Conservation (phyloP, 192 early-diverging fungal genomes). For the Coemansia sp. region DNA sequence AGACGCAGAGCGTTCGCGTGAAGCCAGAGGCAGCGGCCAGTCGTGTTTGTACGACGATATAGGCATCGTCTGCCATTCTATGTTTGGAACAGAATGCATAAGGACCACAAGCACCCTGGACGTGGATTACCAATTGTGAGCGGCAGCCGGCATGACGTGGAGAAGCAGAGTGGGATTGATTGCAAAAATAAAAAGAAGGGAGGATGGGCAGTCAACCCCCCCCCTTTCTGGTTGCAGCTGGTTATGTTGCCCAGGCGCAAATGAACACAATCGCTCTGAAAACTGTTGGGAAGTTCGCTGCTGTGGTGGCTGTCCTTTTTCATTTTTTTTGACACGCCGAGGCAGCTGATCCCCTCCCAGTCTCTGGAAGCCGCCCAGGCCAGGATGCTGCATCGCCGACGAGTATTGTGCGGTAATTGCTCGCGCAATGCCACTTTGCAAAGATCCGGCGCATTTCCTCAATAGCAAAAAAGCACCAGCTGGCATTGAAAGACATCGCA, state of each 20-base stretch:
- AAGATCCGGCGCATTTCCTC: background rate
- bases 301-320: background rate
- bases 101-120: conserved; percentile 7
- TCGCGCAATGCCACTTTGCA: background rate
- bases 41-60: conserved; percentile 6
- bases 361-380: background rate
- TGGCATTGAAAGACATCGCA: background rate
- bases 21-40: background rate
- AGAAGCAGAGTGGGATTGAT: conserved; percentile 1
- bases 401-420: background rate
- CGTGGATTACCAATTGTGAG: conserved; percentile 15
- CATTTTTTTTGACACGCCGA: conserved; percentile 11
- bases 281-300: background rate
- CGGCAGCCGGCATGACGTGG: background rate
- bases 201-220: background rate
- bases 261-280: background rate
- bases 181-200: conserved; percentile 1
- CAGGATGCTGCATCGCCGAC: background rate
- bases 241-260: background rate
- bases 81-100: conserved; percentile 25
- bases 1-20: background rate
- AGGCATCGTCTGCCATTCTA: conserved; percentile 16
- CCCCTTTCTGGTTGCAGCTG: conserved; percentile 1
- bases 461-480: background rate
- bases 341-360: conserved; percentile 10